phyloP scores from a whole-genome alignment of 495 filamentous ascomycete genomes.

The Daldinia loculata region DNA sequence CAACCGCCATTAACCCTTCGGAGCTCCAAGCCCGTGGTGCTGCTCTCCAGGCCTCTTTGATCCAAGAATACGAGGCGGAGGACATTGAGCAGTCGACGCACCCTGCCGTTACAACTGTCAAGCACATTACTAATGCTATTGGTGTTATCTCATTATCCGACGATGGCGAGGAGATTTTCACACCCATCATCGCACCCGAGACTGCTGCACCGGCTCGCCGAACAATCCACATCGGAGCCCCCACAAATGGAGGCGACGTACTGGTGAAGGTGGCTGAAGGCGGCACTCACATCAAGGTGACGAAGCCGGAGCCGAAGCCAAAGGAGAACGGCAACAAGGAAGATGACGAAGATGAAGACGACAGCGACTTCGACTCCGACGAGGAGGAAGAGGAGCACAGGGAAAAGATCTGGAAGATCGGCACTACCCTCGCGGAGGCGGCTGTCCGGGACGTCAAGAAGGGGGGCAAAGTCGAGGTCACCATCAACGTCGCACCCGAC shows the following conservation, averaged over 20 bases:
- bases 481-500: conserved; percentile 83
- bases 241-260: conserved; percentile 83
- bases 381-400: conserved; percentile 88
- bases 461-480: conserved; percentile 90
- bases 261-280: conserved; percentile 89
- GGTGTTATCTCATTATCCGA: conserved; percentile 81
- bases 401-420: conserved; percentile 92
- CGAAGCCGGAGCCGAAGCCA: conserved; percentile 79
- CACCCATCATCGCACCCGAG: conserved; percentile 79
- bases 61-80: conserved; percentile 88
- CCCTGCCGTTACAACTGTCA: conserved; percentile 91
- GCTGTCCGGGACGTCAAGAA: conserved; percentile 84
- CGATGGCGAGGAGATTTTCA: conserved; percentile 70
- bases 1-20: conserved; percentile 88
- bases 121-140: conserved; percentile 86
- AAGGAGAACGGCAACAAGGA: conserved; percentile 69
- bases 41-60: conserved; percentile 91
- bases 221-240: conserved; percentile 75
- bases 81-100: conserved; percentile 97
- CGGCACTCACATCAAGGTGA: conserved; percentile 85
- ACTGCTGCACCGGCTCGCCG: conserved; percentile 90
- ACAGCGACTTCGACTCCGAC: conserved; percentile 74
- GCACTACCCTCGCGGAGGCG: conserved; percentile 84
- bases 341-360: conserved; percentile 70
- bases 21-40: conserved; percentile 90